Evolutionary conservation across 495 filamentous ascomycete genomes (phyloP), one percentile per base, ranked within the genome.

Genomic region (Aspergillus saccharolyticus): DNA sequence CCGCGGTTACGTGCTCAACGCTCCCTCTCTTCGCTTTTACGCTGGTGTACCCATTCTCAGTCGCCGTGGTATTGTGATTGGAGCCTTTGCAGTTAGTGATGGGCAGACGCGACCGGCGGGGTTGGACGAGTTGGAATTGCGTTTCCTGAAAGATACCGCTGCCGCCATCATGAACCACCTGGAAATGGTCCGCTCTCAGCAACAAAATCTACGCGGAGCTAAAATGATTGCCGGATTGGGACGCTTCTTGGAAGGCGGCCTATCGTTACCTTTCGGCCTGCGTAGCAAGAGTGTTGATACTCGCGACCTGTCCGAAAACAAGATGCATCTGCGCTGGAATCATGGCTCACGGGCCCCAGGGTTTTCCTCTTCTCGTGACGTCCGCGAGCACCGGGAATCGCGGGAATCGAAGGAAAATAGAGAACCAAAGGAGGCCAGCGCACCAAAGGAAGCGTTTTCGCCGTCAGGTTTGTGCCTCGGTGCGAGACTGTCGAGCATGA

Each of bases 41-140:
- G 80, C 79, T 5, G 83, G 78, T 5, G 80, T 81, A 0, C 83
- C 84, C 0, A 78, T 87, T 16, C 65, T 79, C 18, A 83, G 78
- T 2, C 78, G 69, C 10, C 68, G 69, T 18, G 84, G 83, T 7
- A 76, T 83, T 44, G 75, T 74, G 5, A 87, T 87, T 55, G 84
- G 84, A n/a, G 78, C 78, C 1, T 76, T 81, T 53, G 80, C 76
- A 46, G 72, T 85, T 16, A 64, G 80, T 2, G 82, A 85, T 62
- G 71, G 74, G 21, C 56, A 66, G 21, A 75, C 78, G 8, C 51
- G 55, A 4, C 42, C 57, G 16, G 60, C 57, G 16, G 60, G 73
- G n/a, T 28, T 65, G 7, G 44, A 48, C 17, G 25, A 45, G 0
- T 21, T 39, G n/a, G 59, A 63, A 28, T n/a, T 63, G 10, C 45